These are phyloP conservation scores for Podospora australis DNA, from an alignment of 495 filamentous ascomycete species.

Conservation along the genomic window DNA sequence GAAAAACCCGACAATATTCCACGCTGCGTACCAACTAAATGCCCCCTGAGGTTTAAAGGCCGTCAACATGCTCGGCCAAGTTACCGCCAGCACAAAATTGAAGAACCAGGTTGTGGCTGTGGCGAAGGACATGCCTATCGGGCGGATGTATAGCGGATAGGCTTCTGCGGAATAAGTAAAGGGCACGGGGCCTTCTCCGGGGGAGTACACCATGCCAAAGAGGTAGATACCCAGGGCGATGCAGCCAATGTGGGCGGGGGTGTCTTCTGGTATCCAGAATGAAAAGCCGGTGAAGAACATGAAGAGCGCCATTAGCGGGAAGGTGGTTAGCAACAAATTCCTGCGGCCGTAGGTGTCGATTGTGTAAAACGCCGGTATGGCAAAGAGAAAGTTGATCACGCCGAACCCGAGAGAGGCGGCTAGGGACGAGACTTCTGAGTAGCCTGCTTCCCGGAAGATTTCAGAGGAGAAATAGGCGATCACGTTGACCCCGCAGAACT, in stretches of 20 bases:
- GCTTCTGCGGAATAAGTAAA: conserved; percentile 82
- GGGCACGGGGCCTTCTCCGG: conserved; percentile 75
- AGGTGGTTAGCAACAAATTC: conserved; percentile 69
- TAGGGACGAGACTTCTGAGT: conserved; percentile 51
- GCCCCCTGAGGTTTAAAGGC: conserved; percentile 41
- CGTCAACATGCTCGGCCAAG: conserved; percentile 52
- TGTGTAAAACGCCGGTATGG: conserved; percentile 70
- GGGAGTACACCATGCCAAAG: conserved; percentile 69
- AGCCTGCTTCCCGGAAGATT: conserved; percentile 56
- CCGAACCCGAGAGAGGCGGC: conserved; percentile 67
- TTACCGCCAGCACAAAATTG: conserved; percentile 59
- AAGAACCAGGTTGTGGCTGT: conserved; percentile 66
- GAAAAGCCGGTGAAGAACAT: conserved; percentile 76
- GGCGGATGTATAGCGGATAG: conserved; percentile 68
- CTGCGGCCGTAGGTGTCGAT: conserved; percentile 81
- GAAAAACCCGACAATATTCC: conserved; percentile 62
- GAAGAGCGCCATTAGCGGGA: conserved; percentile 67
- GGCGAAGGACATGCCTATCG: conserved; percentile 60
- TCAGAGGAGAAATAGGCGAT: conserved; percentile 65
- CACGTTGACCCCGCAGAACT: conserved; percentile 63
- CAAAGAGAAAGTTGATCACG: conserved; percentile 73
- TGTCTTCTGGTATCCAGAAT: conserved; percentile 59
- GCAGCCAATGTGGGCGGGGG: conserved; percentile 42
- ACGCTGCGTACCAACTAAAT: conserved; percentile 63
- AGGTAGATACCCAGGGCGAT: conserved; percentile 68